A percentile compares a stretch with the other conserved stretches of the same genome.
Evolutionary conservation across 257 asterid genomes (phyloP).

Genomic region (Schizonepeta tenuifolia): DNA sequence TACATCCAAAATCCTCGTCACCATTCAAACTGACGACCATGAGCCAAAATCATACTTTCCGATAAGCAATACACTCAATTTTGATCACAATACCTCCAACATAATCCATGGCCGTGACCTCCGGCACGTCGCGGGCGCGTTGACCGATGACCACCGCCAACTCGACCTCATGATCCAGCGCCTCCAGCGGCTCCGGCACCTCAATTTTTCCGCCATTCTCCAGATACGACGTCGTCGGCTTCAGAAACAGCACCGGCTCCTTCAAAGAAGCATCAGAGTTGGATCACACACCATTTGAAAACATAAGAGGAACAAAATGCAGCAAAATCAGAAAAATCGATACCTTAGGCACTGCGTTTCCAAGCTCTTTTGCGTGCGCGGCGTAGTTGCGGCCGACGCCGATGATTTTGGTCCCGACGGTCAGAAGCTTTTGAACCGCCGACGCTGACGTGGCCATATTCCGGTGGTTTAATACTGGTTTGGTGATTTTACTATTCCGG

Average conservation of each 20-base stretch:
- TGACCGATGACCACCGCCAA: conserved; percentile 87
- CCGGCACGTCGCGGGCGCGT: conserved; percentile 88
- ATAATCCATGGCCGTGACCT: conserved; percentile 78
- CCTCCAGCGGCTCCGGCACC: conserved; percentile 80
- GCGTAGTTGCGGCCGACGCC: conserved; percentile 98
- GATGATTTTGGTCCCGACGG: conserved; percentile 80
- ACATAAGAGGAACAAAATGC: neutral
- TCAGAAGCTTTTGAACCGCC: conserved; percentile 68
- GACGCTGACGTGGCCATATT: conserved; percentile 71
- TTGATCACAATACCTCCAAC: conserved; percentile 62
- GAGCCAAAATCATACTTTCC: neutral
- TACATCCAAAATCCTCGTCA: neutral
- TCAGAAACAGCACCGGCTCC: conserved; percentile 97
- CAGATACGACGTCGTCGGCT: conserved; percentile 94
- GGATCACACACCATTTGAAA: conserved; percentile 8
- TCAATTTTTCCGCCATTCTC: conserved; percentile 84
- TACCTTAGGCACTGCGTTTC: conserved; percentile 91
- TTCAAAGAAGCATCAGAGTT: conserved; percentile 27
- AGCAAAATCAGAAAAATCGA: neutral
- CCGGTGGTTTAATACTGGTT: conserved; percentile 22
- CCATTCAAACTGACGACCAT: neutral
- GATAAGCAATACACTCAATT: neutral
- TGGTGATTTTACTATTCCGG: conserved; percentile 5
- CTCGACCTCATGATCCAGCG: conserved; percentile 96
- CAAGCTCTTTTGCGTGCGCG: conserved; percentile 95